A percentile compares a stretch with the other conserved stretches of the same genome.
phyloP scores from a whole-genome alignment of 441 rosid species.

The Croton laevigatus region DNA sequence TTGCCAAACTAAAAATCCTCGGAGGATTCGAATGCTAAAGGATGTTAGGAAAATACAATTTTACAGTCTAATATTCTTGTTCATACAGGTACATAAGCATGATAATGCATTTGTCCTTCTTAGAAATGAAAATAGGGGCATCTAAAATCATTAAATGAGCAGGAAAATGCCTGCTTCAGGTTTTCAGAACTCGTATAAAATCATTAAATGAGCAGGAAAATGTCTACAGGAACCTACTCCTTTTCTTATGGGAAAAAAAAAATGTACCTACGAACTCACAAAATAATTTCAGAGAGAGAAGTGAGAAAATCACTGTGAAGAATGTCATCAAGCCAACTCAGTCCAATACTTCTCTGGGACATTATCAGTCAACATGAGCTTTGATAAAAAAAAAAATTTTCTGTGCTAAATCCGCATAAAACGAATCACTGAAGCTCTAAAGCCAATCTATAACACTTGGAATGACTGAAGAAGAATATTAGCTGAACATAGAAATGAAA shows the following conservation, averaged over 20 bases:
- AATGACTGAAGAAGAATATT: no score
- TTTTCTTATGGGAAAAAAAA: not conserved
- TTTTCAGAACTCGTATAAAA: not conserved
- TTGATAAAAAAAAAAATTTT: no score
- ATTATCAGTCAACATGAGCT: not conserved
- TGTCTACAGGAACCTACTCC: not conserved
- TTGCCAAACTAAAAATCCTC: not conserved
- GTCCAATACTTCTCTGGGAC: not conserved
- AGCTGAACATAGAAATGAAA: not conserved
- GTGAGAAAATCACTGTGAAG: not conserved
- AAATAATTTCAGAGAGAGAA: not conserved
- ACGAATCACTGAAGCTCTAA: no score
- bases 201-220: not conserved
- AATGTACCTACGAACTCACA: not conserved
- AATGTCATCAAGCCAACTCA: not conserved
- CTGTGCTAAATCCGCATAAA: no score
- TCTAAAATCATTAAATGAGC: not conserved
- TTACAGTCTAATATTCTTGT: not conserved
- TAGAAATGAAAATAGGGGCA: no score
- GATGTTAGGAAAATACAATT: not conserved
- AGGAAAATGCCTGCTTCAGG: not conserved
- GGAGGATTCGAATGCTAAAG: not conserved
- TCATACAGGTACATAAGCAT: not conserved
- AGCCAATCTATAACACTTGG: not conserved
- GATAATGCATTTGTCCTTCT: not conserved